phyloP scores from a whole-genome alignment of 108 stramenopile genomes.

The Pseudonitzschia delicatissima region DNA sequence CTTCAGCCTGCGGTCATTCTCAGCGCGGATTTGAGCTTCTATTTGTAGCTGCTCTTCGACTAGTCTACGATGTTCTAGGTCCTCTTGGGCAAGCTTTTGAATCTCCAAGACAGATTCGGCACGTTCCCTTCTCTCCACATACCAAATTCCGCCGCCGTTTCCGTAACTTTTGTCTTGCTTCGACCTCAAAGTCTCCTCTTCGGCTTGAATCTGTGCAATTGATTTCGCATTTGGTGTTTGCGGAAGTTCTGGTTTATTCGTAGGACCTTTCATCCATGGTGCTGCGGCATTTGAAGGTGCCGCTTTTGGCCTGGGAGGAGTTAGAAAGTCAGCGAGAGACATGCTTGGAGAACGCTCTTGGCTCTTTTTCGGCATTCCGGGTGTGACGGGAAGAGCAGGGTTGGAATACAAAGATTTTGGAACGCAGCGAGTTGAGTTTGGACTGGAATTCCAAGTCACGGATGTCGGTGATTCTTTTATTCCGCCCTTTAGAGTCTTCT shows the following conservation, averaged over 20 bases:
- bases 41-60: slow-evolving; percentile 73
- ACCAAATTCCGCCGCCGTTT: slow-evolving; percentile 58
- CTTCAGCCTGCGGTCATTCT: slow-evolving; percentile 9
- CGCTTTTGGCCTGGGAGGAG: slow-evolving; percentile 5
- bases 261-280: slow-evolving; percentile 2
- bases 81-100: slow-evolving; percentile 49
- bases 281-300: not conserved
- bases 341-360: not conserved
- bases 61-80: slow-evolving; percentile 44
- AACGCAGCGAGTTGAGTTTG: slow-evolving; percentile 21
- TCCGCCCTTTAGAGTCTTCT: not conserved
- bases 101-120: slow-evolving; percentile 75
- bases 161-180: slow-evolving; percentile 50
- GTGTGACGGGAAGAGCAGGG: not conserved
- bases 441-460: slow-evolving; percentile 7
- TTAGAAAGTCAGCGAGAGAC: slow-evolving; percentile 28
- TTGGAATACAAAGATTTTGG: slow-evolving; percentile 15
- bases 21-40: slow-evolving; percentile 55
- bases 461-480: not conserved
- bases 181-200: slow-evolving; percentile 53
- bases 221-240: slow-evolving; percentile 10
- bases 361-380: slow-evolving; percentile 1
- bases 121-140: slow-evolving; percentile 65
- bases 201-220: slow-evolving; percentile 61
- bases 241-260: not conserved